Conservation (phyloP, 352 stramenopile species). For the Thraustochytrium sp. region DNA sequence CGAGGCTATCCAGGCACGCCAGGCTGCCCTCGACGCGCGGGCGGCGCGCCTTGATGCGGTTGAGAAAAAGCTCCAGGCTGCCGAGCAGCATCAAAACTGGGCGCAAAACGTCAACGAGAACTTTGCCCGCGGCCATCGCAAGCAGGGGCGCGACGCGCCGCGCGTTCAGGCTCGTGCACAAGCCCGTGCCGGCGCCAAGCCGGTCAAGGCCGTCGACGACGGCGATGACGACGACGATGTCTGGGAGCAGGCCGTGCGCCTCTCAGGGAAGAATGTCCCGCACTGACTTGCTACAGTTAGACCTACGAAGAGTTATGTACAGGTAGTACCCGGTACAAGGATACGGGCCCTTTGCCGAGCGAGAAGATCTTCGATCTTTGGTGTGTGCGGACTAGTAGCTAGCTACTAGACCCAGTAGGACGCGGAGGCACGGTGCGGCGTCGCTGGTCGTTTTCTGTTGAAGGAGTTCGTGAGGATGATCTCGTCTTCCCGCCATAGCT, state of each 20-base stretch:
- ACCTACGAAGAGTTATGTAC: too few relatives aligned
- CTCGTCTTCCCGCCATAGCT: slow-evolving; percentile 16
- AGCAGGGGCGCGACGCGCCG: too few relatives aligned
- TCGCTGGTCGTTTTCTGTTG: not conserved
- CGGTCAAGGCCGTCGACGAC: not conserved
- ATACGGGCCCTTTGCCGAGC: too few relatives aligned
- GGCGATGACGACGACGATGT: not conserved
- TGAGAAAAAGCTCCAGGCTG: not conserved
- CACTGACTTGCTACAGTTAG: not conserved
- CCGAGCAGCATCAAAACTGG: not conserved
- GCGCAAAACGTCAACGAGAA: not conserved
- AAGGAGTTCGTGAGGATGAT: slow-evolving; percentile 24
- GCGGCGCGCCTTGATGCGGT: not conserved
- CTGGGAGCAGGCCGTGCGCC: not conserved
- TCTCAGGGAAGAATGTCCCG: not conserved
- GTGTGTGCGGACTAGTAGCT: too few relatives aligned
- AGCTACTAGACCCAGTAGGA: slow-evolving; percentile 35
- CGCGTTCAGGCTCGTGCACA: too few relatives aligned
- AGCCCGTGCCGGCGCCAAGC: too few relatives aligned
- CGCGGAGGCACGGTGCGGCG: not conserved
- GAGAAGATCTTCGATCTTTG: slow-evolving; percentile 9
- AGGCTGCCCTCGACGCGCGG: not conserved
- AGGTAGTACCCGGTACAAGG: too few relatives aligned
- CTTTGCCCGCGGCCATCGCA: not conserved
- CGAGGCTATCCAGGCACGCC: not conserved